Conservation (phyloP, 164 flowering plant species). For the Umbellularia californica region DNA sequence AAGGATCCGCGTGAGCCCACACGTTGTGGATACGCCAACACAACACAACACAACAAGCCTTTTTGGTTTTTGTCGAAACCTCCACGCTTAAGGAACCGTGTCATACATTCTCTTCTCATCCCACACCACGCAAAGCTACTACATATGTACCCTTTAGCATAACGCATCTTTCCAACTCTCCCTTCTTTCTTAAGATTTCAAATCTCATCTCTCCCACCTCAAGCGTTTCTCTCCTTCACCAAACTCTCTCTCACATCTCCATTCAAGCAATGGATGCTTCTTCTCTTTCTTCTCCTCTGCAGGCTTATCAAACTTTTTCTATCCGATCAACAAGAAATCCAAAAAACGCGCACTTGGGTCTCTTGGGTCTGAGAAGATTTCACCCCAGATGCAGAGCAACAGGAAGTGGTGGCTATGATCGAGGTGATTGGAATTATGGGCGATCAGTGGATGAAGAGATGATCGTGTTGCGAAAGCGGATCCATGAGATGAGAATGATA, state of each 20-base stretch:
- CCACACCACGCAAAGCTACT: no score
- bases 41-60: no score
- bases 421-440: conserved; percentile 15
- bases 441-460: conserved; percentile 38
- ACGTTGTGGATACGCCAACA: no score
- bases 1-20: no score
- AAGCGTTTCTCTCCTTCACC: neutral
- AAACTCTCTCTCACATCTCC: neutral
- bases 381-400: neutral
- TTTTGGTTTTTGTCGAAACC: no score
- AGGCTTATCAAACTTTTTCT: neutral
- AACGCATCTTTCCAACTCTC: neutral
- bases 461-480: conserved; percentile 31
- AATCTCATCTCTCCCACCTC: neutral
- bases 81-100: no score
- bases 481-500: conserved; percentile 50
- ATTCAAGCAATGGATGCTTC: neutral
- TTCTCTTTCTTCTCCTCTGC: neutral
- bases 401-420: neutral
- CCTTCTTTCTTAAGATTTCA: neutral
- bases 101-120: no score
- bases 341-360: neutral
- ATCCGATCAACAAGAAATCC: neutral
- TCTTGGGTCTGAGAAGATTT: neutral
- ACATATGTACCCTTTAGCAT: no score